These are phyloP conservation scores for Hylodesmum podocarpum DNA, from an alignment of 306 rosid genomes.

Conservation along the genomic window DNA sequence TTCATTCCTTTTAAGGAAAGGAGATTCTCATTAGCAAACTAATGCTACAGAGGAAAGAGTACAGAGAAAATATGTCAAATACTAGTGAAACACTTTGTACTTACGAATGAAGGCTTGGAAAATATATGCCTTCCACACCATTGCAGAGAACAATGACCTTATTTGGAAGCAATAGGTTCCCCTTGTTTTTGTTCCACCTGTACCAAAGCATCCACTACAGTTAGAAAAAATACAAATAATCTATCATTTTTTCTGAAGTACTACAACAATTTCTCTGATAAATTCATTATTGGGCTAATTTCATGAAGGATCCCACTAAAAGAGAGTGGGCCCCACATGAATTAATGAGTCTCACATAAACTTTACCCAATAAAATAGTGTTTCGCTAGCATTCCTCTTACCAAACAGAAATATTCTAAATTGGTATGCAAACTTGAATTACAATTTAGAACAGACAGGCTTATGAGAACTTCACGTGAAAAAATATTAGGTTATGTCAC, in stretches of 20 bases:
- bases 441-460: neutral
- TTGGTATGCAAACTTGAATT: constrained; percentile 19
- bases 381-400: neutral
- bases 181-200: constrained; percentile 64
- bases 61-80: neutral
- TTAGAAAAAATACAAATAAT: constrained; percentile 32
- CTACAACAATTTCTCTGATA: neutral
- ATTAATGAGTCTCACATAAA: neutral
- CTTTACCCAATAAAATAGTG: neutral
- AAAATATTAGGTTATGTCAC: neutral
- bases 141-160: constrained; percentile 95
- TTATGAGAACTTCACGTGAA: neutral
- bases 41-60: neutral
- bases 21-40: neutral
- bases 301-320: neutral
- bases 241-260: neutral
- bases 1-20: neutral
- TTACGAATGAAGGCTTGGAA: constrained; percentile 99
- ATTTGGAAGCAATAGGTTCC: constrained; percentile 62
- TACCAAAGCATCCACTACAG: constrained; percentile 27
- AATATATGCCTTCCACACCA: constrained; percentile 88
- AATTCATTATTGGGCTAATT: neutral
- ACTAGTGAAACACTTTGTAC: constrained; percentile 36
- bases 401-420: neutral
- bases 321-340: neutral